Conservation (phyloP, 768 basidiomycete genomes). For the Amanita inopinata region DNA sequence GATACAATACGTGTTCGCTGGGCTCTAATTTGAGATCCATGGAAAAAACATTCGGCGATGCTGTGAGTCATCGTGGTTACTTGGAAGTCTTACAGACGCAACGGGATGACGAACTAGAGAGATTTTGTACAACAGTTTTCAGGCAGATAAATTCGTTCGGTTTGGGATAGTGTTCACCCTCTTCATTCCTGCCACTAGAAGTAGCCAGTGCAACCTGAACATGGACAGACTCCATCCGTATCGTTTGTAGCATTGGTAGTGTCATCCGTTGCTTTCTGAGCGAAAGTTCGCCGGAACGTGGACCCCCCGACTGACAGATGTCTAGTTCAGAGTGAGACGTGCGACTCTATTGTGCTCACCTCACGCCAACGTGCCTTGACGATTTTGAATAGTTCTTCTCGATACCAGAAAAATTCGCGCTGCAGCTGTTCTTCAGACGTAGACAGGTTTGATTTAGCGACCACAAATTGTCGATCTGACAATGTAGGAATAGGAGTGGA, state of each 20-base stretch:
- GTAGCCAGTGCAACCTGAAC: conserved; percentile 43
- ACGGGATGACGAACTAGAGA: conserved; percentile 43
- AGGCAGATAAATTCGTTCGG: conserved; percentile 60
- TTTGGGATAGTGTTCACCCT: conserved; percentile 26
- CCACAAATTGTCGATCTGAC: conserved; percentile 85
- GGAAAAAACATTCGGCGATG: conserved; percentile 38
- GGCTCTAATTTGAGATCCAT: conserved; percentile 50
- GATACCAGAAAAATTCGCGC: conserved; percentile 90
- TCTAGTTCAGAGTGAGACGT: conserved; percentile 5
- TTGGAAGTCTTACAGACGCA: neutral
- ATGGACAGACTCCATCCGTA: conserved; percentile 58
- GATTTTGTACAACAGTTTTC: conserved; percentile 46
- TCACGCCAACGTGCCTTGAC: conserved; percentile 78
- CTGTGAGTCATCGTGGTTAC: conserved; percentile 24
- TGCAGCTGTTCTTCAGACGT: conserved; percentile 50
- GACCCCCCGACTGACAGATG: conserved; percentile 59
- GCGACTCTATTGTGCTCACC: conserved; percentile 33
- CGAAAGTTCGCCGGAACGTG: conserved; percentile 65
- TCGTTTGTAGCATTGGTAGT: conserved; percentile 64
- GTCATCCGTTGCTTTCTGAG: conserved; percentile 74
- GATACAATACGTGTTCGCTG: conserved; percentile 53
- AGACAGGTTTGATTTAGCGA: conserved; percentile 61
- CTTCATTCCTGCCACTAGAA: conserved; percentile 17
- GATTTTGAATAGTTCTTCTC: conserved; percentile 72
- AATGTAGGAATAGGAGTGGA: conserved; percentile 72